Evolutionary conservation across 257 asterid genomes (phyloP).

Genomic region (Nicotiana tomentosiformis): DNA sequence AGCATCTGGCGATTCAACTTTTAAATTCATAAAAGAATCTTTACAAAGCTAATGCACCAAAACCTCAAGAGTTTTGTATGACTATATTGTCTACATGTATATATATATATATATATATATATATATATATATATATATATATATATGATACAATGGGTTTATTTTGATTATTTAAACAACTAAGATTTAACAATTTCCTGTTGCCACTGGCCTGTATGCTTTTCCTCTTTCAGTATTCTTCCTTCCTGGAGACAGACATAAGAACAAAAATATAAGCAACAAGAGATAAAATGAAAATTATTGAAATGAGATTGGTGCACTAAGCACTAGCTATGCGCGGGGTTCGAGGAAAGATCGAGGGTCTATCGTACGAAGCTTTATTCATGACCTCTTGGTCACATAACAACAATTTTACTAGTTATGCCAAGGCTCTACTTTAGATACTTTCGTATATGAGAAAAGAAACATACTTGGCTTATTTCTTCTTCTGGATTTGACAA

Average conservation of each 20-base stretch:
- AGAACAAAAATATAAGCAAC: not conserved
- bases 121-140: no score
- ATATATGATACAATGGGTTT: not conserved
- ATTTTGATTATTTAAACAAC: not conserved
- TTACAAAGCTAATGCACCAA: not conserved
- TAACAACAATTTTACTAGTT: no score
- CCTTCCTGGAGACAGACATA: constrained; percentile 32
- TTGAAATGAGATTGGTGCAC: not conserved
- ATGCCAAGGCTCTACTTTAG: accelerated
- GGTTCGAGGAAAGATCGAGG: no score
- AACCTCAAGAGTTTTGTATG: not conserved
- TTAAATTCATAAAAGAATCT: not conserved
- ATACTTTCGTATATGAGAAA: not conserved
- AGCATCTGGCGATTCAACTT: not conserved
- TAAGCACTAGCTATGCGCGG: no score
- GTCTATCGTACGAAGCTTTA: no score
- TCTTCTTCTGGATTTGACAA: constrained; percentile 33
- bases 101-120: not conserved
- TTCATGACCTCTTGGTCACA: no score
- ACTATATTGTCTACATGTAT: not conserved
- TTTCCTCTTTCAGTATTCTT: constrained; percentile 36
- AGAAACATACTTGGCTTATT: constrained; percentile 42
- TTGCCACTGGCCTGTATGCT: constrained; percentile 25
- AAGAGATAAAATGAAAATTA: not conserved
- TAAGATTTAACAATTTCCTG: not conserved